Base-by-base conservation (phyloP, 306 rosid species). In the Vicia faba region DNA sequence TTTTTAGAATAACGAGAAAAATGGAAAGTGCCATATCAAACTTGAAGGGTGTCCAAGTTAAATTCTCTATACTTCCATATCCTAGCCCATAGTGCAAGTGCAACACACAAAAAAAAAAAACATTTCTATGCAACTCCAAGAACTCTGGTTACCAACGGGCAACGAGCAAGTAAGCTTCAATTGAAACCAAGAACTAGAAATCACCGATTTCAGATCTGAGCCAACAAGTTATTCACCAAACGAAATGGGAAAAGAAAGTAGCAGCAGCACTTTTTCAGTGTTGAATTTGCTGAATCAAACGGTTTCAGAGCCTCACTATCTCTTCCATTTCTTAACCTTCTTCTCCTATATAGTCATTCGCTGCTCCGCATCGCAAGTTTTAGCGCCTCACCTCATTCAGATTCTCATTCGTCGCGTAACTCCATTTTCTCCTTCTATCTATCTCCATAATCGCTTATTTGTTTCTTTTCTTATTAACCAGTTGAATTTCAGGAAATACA, bases 261-360 rank as follows among this genome's bases (percentile, higher is more conserved):
- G 72, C 5, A 8, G 15, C 44, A 65, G 7, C 4, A 2, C 28
- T 11, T 12, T 62, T 64, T 73, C 76, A 2, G 35, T 66, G 75
- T 9, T 43, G 51, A 82, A 88, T 19, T 74, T 84, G 79, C 39
- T 86, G 74, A 89, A 88, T 82, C 57, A 55, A 28, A 57, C 83
- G 80, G 84, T 83, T 33, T 81, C 98, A n/a, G 96, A 92, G 74
- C 97, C 98, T 2, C 82, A 86, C 48, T 85, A 83, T 48, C 75
- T 86, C 69, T 83, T 82, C 39, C 97, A 89, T 69, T 89, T 93
- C 77, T 69, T 89, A 28, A 72, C 90, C 2, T 86, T 88, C 81
- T 93, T 88, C 82, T 93, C 98, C 39, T 93, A 89, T 79, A 64
- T 88, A 5, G 78, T 85, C 44, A 2, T 93, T 70, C 98, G 97